phyloP scores from a whole-genome alignment of 2,329 filamentous ascomycete species.

The Xylariaceae sp. region DNA sequence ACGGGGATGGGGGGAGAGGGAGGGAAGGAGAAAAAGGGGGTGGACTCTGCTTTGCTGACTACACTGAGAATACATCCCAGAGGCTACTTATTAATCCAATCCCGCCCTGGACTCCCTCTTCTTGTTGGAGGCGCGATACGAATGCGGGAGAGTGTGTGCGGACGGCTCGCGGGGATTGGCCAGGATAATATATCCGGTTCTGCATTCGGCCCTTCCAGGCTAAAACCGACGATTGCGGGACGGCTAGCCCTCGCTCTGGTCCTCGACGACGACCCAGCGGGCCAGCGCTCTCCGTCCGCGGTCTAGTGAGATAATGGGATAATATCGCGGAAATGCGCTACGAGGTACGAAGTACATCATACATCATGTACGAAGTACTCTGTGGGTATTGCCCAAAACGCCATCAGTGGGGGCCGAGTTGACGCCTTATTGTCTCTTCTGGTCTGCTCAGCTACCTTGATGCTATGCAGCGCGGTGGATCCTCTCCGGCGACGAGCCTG shows the following conservation, averaged over 20 bases:
- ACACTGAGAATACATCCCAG: too few species aligned
- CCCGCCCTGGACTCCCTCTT: too few species aligned
- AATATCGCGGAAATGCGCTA: too few species aligned
- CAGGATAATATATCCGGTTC: constrained; percentile 36
- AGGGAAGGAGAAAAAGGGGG: background rate
- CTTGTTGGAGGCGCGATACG: background rate
- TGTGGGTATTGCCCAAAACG: constrained; percentile 8
- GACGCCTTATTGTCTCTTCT: constrained; percentile 19
- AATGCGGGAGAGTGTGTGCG: too few species aligned
- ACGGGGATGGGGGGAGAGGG: background rate
- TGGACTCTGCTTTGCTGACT: constrained; percentile 10
- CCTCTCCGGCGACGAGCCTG: background rate
- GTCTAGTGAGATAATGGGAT: too few species aligned
- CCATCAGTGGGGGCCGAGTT: constrained; percentile 18
- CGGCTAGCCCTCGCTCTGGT: too few species aligned
- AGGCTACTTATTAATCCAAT: too few species aligned
- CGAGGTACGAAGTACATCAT: too few species aligned
- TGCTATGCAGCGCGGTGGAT: too few species aligned
- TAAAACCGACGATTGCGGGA: constrained; percentile 35
- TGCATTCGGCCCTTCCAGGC: constrained; percentile 42
- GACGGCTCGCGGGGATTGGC: constrained; percentile 34
- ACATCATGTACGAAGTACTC: too few species aligned
- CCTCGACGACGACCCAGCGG: too few species aligned
- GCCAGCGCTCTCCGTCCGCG: too few species aligned
- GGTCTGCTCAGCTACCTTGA: background rate